Base-by-base conservation (phyloP, 495 filamentous ascomycete genomes). In the Penicillium steckii region DNA sequence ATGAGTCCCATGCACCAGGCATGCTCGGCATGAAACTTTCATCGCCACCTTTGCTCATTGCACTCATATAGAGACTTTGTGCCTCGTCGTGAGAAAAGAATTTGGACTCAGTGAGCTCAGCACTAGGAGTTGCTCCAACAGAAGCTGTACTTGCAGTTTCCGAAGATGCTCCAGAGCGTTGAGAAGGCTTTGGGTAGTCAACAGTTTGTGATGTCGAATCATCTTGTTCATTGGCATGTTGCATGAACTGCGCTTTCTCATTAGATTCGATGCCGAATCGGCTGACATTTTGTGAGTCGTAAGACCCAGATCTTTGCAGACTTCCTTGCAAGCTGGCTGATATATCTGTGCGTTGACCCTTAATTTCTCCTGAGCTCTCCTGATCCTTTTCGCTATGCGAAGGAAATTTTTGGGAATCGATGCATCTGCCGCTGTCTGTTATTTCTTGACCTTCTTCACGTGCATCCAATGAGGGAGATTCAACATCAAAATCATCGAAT, bases 21-120 rank as follows among this genome's bases (percentile, higher is more conserved):
- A 87, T 84, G 29, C 68, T 70, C 22, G 65, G 69, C 61, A 62
- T 77, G 26, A 68, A 74, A 60, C 43, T 69, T 52, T 61, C 62
- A 41, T 64, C 66, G 9, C 59, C 59, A 17, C 53, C 64, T 32
- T 73, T 64, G 42, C 81, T 85, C 8, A 87, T 72, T 18, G 87
- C 87, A 60, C 85, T 88, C 83, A 97, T 92, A 56, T 97, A 97
- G 85, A 99, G 87, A 69, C 94, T 97, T 59, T 93, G 87, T 0
- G 94, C 94, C 52, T 97, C 91, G 50, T 95, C 90, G 49, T 95
- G 87, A 46, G 83, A 92, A 65, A 91, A 97, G 13, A 94, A 65
- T 56, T 80, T 89, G 8, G 95, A 97, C 53, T 89, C 74, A 17
- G 79, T 71, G 13, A 89, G 78, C 48, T 86, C 80, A 24, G 80